Evolutionary conservation across 441 rosid genomes (phyloP).

Genomic region (Euphorbia neoarborescens): DNA sequence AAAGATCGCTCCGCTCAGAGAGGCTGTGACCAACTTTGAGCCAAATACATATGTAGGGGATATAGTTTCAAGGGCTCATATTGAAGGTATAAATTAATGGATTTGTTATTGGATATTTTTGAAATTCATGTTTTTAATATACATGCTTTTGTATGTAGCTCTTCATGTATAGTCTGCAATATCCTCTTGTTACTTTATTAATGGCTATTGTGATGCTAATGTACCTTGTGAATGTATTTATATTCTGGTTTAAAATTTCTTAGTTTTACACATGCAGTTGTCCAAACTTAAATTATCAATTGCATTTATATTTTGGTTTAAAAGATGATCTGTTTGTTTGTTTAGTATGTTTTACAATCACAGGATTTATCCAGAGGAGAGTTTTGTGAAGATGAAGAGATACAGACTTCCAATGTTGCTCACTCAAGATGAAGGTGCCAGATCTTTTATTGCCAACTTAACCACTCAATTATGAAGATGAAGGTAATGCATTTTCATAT

Average conservation of each 20-base stretch:
- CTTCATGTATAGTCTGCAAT: no score
- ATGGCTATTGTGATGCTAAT: no score
- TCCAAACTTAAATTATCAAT: no score
- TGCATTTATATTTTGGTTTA: no score
- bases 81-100: slow-evolving; percentile 39
- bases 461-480: slow-evolving; percentile 64
- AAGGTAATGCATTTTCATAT: no score
- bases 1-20: no score
- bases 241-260: no score
- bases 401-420: slow-evolving; percentile 88
- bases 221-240: no score
- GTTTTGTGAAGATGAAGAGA: slow-evolving; percentile 79
- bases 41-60: slow-evolving; percentile 57
- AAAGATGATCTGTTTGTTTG: slow-evolving; percentile 11
- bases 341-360: slow-evolving; percentile 72
- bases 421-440: slow-evolving; percentile 80
- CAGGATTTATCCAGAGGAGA: slow-evolving; percentile 85
- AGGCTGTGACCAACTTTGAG: slow-evolving; percentile 86
- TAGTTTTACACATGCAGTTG: no score
- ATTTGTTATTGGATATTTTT: not conserved
- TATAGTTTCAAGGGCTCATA: slow-evolving; percentile 35
- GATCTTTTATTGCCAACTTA: slow-evolving; percentile 57
- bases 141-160: no score
- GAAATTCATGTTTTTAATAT: no score
- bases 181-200: no score